Evolutionary conservation across 2,329 filamentous ascomycete species (phyloP).

Genomic region (Pseudopithomyces chartarum): DNA sequence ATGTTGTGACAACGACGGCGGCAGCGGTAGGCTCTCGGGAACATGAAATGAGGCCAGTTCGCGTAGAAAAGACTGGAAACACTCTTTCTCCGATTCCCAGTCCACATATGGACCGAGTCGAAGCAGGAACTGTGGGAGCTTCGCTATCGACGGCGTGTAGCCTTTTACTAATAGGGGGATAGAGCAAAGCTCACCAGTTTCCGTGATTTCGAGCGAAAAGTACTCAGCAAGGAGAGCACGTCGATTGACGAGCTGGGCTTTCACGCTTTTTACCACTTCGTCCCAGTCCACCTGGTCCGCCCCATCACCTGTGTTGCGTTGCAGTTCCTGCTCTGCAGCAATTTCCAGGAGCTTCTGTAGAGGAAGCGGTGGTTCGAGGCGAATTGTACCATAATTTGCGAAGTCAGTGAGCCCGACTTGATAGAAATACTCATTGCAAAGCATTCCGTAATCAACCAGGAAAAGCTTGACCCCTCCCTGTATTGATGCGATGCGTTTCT

Average conservation of each 20-base stretch:
- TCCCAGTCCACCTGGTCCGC: slow-evolving; percentile 67
- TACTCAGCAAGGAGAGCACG: slow-evolving; percentile 91
- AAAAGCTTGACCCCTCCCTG: slow-evolving; percentile 92
- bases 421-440: slow-evolving; percentile 89
- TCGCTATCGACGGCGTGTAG: slow-evolving; percentile 83
- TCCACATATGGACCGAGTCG: slow-evolving; percentile 85
- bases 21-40: slow-evolving; percentile 77
- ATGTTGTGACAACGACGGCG: slow-evolving; percentile 34
- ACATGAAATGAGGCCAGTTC: slow-evolving; percentile 91
- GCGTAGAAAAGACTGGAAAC: slow-evolving; percentile 82
- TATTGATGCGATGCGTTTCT: slow-evolving; percentile 84
- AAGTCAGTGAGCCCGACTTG: slow-evolving; percentile 95
- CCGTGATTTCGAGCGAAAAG: slow-evolving; percentile 83
- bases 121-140: slow-evolving; percentile 86
- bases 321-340: slow-evolving; percentile 73
- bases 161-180: slow-evolving; percentile 88
- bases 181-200: slow-evolving; percentile 74
- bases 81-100: slow-evolving; percentile 83
- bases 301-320: slow-evolving; percentile 43
- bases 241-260: slow-evolving; percentile 71
- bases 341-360: slow-evolving; percentile 73
- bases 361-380: slow-evolving; percentile 75
- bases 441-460: slow-evolving; percentile 88
- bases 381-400: slow-evolving; percentile 87
- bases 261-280: slow-evolving; percentile 68